Conservation (phyloP, 441 rosid species). For the Adansonia grandidieri region DNA sequence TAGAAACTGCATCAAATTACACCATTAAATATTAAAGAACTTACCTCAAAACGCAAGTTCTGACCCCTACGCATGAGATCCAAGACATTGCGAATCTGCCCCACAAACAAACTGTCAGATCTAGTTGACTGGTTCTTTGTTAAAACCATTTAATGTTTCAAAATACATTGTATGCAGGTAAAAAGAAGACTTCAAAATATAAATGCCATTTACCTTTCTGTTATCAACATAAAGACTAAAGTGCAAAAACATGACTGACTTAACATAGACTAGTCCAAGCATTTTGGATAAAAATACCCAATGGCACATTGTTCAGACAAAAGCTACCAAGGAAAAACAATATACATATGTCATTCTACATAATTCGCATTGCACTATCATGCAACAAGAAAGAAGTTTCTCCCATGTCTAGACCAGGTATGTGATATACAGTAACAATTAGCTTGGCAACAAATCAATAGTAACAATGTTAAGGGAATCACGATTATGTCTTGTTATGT, state of each 20-base stretch:
- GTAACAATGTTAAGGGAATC: background rate
- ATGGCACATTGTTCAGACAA: background rate
- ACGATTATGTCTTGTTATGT: background rate
- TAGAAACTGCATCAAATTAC: background rate
- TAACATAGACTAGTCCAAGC: background rate
- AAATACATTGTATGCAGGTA: background rate
- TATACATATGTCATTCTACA: background rate
- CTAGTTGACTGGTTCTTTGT: conserved; percentile 12
- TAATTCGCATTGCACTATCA: background rate
- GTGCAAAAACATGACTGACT: background rate
- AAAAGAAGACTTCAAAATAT: background rate
- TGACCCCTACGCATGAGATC: conserved; percentile 92
- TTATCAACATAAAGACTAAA: background rate
- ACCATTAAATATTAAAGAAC: conserved; percentile 5
- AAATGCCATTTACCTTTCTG: background rate
- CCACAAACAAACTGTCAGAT: conserved; percentile 37
- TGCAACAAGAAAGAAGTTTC: background rate
- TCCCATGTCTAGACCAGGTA: background rate
- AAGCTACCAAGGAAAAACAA: background rate
- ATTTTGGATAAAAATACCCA: background rate
- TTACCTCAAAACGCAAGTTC: conserved; percentile 80
- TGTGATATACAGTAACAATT: background rate
- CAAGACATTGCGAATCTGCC: conserved; percentile 79
- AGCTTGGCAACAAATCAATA: background rate
- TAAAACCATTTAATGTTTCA: conserved; percentile 17